Evolutionary conservation across 108 stramenopile species (phyloP), one percentile per base, ranked within the genome.

Genomic region (Skeletonema marinoi): DNA sequence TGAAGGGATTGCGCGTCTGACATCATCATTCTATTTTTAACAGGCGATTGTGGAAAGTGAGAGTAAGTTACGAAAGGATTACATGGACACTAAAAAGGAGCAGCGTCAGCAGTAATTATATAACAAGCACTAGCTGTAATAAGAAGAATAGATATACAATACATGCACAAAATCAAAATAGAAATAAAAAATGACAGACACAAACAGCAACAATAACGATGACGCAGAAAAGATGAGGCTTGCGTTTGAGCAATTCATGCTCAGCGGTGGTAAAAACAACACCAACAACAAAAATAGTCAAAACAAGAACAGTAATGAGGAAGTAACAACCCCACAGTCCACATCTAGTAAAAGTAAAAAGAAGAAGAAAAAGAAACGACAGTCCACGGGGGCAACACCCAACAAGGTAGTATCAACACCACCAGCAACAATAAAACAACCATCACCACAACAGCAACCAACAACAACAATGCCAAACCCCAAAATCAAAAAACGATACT

Each of bases 11-110:
- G 25, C 25, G 25, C 25, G 25, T 25, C 0, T 25, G 0, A 25
- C 25, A 25, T 25, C 25, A 25, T 25, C 25, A 25, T 25, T 25
- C 25, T 25, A 25, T 25, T 25, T 25, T 0, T 25, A 25, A 0
- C 25, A 25, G 73, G 89, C 86, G 32, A 83, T 93, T 56, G 77
- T 85, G 11, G 84, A 78, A 41, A 84, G 35, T 74, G 89, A 81
- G 86, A 89, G 73, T 60, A 76, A 36, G 67, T 72, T 78, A 67
- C 70, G 63, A 51, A 86, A 61, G 86, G 88, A 66, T 75, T 85
- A 80, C 19, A 77, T 77, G 50, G 74, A 78, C 4, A 32, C 44
- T 17, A 78, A 60, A 64, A 73, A 14, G 66, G 60, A 59, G 50
- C 71, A 58, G 41, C 33, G 17, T n/a, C n/a, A 56, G 19, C 13